Base-by-base conservation (phyloP, 345 rosid species). In the Populus alba region DNA sequence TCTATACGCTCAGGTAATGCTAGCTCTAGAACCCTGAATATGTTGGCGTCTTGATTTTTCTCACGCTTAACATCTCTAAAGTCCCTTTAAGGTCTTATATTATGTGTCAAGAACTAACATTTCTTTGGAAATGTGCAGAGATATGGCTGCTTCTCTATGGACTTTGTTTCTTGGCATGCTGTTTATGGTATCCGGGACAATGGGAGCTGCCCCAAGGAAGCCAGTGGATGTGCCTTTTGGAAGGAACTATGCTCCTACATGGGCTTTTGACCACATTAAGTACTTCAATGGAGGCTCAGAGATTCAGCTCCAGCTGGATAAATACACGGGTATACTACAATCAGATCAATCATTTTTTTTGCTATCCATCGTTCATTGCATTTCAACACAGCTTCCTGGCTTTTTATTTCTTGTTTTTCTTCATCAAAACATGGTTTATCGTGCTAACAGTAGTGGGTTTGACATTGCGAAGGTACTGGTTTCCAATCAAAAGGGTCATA, bases 261-360 rank as follows among this genome's bases (percentile, higher is more conserved):
- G 98, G 95, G 95, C 97, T 78, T 92, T 91, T 78, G 98, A 94
- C 82, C 98, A 94, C 87, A 94, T 94, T 73, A 92, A 90, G 84
- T 91, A 92, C 87, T 81, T 81, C 88, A 90, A 85, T 23, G 94
- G 94, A 43, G 95, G 97, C 23, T 86, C 87, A 55, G 86, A 92
- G 77, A 91, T 94, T 59, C 88, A 90, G 78, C 98, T 94, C 53
- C 62, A 67, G 63, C 85, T 94, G 8, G 97, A 94, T 75, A 94
- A 92, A 59, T 90, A 92, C 90, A 91, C 98, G 9, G 95, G 98
- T 91, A 72, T 55, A 11, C 1, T 59, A n/a, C 10, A 59, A 59
- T 59, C 29, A 59, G 63, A 59, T 59, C 63, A 9, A n/a, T 59
- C 27, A 2, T n/a, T 9, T 72, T 68, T 68, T 25, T 53, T 16